phyloP scores from a whole-genome alignment of 371 early-diverging fungal genomes.

The Mortierella sp. region DNA sequence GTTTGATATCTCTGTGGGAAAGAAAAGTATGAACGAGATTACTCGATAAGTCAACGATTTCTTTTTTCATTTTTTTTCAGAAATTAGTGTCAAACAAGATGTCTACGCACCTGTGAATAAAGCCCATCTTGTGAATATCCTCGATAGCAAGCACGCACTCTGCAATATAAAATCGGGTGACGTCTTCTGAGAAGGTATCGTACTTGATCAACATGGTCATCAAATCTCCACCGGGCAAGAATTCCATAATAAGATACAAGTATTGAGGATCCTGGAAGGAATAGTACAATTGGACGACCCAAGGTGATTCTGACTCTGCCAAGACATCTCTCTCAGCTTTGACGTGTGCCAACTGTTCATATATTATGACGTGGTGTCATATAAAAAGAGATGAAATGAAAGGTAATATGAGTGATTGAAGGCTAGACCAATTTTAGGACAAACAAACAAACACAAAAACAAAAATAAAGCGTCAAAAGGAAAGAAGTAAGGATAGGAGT shows the following conservation, averaged over 20 bases:
- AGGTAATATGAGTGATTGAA: neutral
- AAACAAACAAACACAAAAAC: neutral
- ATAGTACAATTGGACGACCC: slow-evolving; percentile 97
- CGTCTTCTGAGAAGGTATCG: slow-evolving; percentile 95
- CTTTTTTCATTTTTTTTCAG: too few relatives aligned
- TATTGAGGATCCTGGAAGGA: slow-evolving; percentile 95
- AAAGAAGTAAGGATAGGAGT: too few relatives aligned
- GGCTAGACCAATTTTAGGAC: neutral
- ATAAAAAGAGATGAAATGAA: neutral
- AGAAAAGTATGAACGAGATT: slow-evolving; percentile 2
- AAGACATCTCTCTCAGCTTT: slow-evolving; percentile 97
- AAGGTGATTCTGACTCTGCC: slow-evolving; percentile 95
- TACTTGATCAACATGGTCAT: slow-evolving; percentile 98
- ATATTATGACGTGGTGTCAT: too few relatives aligned
- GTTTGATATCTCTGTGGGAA: slow-evolving; percentile 83
- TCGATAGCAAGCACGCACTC: slow-evolving; percentile 98
- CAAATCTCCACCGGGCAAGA: slow-evolving; percentile 97
- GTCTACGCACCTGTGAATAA: slow-evolving; percentile 95
- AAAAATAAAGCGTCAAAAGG: neutral
- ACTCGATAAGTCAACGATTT: too few relatives aligned
- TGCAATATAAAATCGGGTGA: slow-evolving; percentile 98
- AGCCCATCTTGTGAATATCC: slow-evolving; percentile 95
- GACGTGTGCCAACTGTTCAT: slow-evolving; percentile 95
- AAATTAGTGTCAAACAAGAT: too few relatives aligned
- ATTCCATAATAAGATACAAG: slow-evolving; percentile 98